Percentiles rank a stretch among this genome's conserved stretches.
These are phyloP conservation scores for Prunella vulgaris DNA, from an alignment of 257 asterid species.

Conservation along the genomic window DNA sequence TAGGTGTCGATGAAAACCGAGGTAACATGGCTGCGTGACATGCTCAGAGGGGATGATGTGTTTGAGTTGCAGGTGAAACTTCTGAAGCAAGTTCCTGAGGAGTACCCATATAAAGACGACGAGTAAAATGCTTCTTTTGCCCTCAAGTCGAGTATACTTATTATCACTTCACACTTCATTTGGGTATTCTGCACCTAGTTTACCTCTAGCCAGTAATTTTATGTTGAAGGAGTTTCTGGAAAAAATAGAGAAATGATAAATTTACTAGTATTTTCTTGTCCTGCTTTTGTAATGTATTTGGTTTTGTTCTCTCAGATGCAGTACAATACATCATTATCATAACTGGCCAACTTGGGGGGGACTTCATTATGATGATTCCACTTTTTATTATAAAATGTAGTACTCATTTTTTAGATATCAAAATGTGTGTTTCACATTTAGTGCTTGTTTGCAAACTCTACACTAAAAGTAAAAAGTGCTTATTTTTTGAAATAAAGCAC, in stretches of 20 bases:
- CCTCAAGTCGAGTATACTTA: constrained; percentile 7
- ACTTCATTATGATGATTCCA: background rate
- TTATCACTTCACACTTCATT: constrained; percentile 14
- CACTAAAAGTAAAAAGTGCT: too few relatives aligned
- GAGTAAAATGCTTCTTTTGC: constrained; percentile 41
- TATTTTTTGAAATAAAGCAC: too few relatives aligned
- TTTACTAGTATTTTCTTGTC: background rate
- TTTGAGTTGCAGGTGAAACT: constrained; percentile 94
- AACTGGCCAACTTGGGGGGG: background rate
- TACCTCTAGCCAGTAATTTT: constrained; percentile 6
- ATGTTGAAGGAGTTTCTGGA: background rate
- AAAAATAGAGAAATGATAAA: background rate
- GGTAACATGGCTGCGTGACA: constrained; percentile 93
- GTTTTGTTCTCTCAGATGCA: background rate
- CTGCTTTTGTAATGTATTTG: constrained; percentile 3
- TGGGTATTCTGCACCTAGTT: constrained; percentile 12
- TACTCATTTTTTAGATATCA: too few relatives aligned
- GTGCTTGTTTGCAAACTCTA: too few relatives aligned
- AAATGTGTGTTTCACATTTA: too few relatives aligned
- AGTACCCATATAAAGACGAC: constrained; percentile 96
- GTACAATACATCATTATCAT: background rate
- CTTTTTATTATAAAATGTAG: too few relatives aligned
- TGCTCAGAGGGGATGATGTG: constrained; percentile 95
- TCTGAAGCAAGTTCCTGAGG: constrained; percentile 94
- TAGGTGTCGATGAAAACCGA: constrained; percentile 98